Percentiles rank a stretch among this genome's conserved stretches.
Conservation (phyloP, 495 filamentous ascomycete genomes). For the Aspergillus leporis region DNA sequence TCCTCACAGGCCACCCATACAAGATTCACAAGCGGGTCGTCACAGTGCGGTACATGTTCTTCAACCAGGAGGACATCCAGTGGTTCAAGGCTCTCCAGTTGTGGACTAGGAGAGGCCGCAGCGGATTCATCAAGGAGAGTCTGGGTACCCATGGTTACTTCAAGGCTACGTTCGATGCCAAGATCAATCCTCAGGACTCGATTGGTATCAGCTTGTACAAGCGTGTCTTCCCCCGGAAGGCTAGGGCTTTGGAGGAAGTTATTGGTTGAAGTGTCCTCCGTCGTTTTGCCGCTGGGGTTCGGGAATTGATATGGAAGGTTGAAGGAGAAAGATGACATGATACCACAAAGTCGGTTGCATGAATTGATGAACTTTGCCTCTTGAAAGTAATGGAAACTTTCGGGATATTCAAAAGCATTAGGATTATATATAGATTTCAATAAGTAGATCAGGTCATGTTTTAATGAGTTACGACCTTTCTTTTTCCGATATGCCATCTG, state of each 20-base stretch:
- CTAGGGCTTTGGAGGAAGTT: slow-evolving; percentile 53
- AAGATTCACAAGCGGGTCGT: slow-evolving; percentile 98
- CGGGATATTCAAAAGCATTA: slow-evolving; percentile 15
- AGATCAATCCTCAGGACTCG: slow-evolving; percentile 90
- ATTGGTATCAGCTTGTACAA: slow-evolving; percentile 93
- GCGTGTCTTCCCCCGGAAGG: slow-evolving; percentile 79
- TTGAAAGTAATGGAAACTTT: neutral
- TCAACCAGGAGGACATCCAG: slow-evolving; percentile 88
- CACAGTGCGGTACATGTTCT: slow-evolving; percentile 99
- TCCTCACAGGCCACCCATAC: slow-evolving; percentile 93
- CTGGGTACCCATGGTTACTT: slow-evolving; percentile 98
- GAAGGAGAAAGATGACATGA: slow-evolving; percentile 26
- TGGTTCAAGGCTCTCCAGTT: slow-evolving; percentile 97
- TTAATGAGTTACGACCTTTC: slow-evolving; percentile 39
- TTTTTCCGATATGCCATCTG: slow-evolving; percentile 2
- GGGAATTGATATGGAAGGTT: neutral
- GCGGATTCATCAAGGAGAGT: slow-evolving; percentile 87
- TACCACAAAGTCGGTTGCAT: slow-evolving; percentile 31
- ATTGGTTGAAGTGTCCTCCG: slow-evolving; percentile 18
- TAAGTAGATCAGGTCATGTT: slow-evolving; percentile 21
- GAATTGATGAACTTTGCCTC: slow-evolving; percentile 27
- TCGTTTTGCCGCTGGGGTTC: slow-evolving; percentile 5
- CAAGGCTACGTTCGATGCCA: slow-evolving; percentile 96
- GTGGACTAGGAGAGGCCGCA: slow-evolving; percentile 88
- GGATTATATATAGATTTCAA: slow-evolving; percentile 33